Conservation (phyloP, 2,329 filamentous ascomycete genomes). For the Didymella sp. region DNA sequence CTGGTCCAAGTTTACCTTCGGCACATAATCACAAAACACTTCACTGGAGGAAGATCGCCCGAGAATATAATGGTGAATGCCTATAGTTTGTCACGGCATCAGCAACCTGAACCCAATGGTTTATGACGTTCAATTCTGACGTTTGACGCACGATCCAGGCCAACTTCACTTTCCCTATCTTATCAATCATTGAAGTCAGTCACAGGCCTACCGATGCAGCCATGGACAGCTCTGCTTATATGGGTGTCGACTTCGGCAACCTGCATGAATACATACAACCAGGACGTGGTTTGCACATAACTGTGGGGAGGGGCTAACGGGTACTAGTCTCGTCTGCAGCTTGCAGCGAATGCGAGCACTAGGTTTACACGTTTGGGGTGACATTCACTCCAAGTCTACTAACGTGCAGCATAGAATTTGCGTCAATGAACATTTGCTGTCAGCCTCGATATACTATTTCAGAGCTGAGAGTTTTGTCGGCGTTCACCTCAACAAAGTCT, state of each 20-base stretch:
- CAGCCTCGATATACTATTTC: background rate
- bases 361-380: background rate
- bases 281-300: background rate
- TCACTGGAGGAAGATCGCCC: background rate
- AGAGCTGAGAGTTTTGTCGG: background rate
- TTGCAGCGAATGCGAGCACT: background rate
- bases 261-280: background rate
- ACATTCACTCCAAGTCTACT: background rate
- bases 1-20: background rate
- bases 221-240: background rate
- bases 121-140: background rate
- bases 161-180: background rate
- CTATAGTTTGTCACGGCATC: background rate
- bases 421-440: background rate
- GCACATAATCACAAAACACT: background rate
- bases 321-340: background rate
- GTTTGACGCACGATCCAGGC: conserved; percentile 6
- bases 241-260: background rate
- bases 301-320: background rate
- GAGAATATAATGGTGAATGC: background rate
- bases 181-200: background rate
- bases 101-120: background rate
- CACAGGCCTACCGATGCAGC: background rate
- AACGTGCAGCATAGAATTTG: background rate
- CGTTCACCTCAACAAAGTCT: conserved; percentile 9